Evolutionary conservation across 2,329 filamentous ascomycete genomes (phyloP), one percentile per base, ranked within the genome.

Genomic region (Aspergillus bombycis): DNA sequence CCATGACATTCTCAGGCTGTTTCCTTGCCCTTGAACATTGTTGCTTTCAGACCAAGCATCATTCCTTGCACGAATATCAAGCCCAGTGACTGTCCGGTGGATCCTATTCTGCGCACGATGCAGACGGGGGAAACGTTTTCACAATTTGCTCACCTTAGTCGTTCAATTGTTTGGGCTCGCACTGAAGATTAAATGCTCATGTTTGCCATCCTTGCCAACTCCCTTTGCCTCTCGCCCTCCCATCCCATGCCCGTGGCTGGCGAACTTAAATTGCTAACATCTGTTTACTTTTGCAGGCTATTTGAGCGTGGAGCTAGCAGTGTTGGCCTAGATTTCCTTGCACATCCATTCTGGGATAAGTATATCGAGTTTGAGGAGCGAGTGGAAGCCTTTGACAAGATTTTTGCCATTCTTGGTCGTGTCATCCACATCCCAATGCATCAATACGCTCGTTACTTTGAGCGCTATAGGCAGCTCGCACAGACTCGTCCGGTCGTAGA

Each of bases 321-420:
- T 71, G 93, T 97, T 46, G 95, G 95, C 19, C 85, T 98, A 21
- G 95, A 99, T 79, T 99, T 97, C 75, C 85, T 97, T 34, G 91
- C 94, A 2, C 93, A 97, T 75, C 93, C 93, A 1, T 97, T 99
- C 81, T 99, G 95, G 95, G 95, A 99, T 79, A 98, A 97, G 80
- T 99, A 97, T 74, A 88, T 99, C 67, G 95, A 98, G 76, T 98
- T 96, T 73, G 95, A 98, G 77, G 94, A 97, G 76, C 91, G 94
- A 1, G 84, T 94, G 65, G 93, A 97, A 72, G 88, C 91, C 0
- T 87, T 90, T 16, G 92, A 96, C 67, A 92, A 89, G 72, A 92
- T 97, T 60, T 96, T 96, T 71, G 88, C 87, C 46, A 92, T 99
- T 61, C 85, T 97, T 58, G 85, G 86, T 65, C 91, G 94, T 60